phyloP scores from a whole-genome alignment of 2,329 filamentous ascomycete species.

The Cladophialophora immunda region DNA sequence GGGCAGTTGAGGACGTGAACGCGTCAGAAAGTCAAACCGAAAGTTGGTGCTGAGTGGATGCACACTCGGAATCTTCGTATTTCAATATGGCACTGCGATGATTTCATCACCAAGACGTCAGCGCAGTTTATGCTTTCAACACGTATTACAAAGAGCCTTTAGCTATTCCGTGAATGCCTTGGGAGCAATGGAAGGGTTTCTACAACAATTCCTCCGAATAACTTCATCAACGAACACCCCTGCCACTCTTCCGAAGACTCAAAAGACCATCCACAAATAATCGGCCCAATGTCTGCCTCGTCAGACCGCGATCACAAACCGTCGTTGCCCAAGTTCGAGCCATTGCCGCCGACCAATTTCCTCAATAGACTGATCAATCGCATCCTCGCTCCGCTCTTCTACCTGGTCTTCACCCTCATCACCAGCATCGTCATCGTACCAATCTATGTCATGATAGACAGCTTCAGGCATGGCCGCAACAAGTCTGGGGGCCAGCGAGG shows the following conservation, averaged over 20 bases:
- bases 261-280: background rate
- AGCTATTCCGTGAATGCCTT: background rate
- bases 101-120: background rate
- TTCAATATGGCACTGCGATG: background rate
- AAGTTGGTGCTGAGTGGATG: no score
- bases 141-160: background rate
- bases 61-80: no score
- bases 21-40: no score
- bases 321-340: slow-evolving; percentile 33
- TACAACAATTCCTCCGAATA: background rate
- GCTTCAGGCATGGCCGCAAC: slow-evolving; percentile 31
- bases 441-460: slow-evolving; percentile 34
- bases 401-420: slow-evolving; percentile 34
- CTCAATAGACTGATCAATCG: slow-evolving; percentile 33
- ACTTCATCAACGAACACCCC: background rate
- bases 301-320: slow-evolving; percentile 10
- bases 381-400: slow-evolving; percentile 33
- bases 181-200: background rate
- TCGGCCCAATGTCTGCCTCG: background rate
- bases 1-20: no score
- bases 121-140: background rate
- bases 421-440: slow-evolving; percentile 32
- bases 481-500: slow-evolving; percentile 17
- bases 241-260: background rate
- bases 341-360: slow-evolving; percentile 28